Percentiles rank a stretch among this genome's conserved stretches.
Conservation (phyloP, 2,329 filamentous ascomycete genomes). For the Alternaria sp. region DNA sequence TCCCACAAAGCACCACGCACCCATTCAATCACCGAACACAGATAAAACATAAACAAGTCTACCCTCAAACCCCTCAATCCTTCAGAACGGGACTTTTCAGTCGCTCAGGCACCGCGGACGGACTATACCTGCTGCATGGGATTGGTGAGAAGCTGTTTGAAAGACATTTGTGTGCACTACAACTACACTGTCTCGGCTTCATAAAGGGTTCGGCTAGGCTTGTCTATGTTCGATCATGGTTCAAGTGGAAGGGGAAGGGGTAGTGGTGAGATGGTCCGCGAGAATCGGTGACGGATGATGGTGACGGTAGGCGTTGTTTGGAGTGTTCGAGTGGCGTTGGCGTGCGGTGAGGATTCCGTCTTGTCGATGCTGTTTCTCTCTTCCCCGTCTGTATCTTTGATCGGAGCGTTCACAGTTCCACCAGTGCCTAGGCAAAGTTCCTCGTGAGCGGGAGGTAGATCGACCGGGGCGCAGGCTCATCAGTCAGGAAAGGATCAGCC, state of each 20-base stretch:
- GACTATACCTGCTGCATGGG: conserved; percentile 17
- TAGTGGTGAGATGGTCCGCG: neutral
- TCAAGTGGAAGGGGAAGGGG: neutral
- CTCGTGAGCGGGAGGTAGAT: neutral
- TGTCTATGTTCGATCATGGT: neutral
- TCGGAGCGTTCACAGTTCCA: neutral
- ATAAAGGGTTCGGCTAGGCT: neutral
- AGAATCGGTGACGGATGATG: neutral
- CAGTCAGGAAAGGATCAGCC: conserved; percentile 1
- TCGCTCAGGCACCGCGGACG: conserved; percentile 11
- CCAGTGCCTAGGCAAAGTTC: conserved; percentile 1
- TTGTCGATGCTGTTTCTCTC: neutral
- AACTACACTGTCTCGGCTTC: neutral
- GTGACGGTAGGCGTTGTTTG: neutral
- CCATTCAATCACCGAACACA: neutral
- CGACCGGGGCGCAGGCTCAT: neutral
- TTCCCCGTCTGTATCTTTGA: neutral
- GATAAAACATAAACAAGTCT: conserved; percentile 1
- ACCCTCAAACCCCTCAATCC: neutral
- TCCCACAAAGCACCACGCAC: neutral
- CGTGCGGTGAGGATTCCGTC: neutral
- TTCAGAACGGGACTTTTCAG: conserved; percentile 9
- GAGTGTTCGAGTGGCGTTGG: neutral
- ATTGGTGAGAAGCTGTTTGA: conserved; percentile 2
- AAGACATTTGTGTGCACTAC: neutral